These are phyloP conservation scores for Sporobolomyces roseus DNA, from an alignment of 768 basidiomycete genomes.

Conservation along the genomic window DNA sequence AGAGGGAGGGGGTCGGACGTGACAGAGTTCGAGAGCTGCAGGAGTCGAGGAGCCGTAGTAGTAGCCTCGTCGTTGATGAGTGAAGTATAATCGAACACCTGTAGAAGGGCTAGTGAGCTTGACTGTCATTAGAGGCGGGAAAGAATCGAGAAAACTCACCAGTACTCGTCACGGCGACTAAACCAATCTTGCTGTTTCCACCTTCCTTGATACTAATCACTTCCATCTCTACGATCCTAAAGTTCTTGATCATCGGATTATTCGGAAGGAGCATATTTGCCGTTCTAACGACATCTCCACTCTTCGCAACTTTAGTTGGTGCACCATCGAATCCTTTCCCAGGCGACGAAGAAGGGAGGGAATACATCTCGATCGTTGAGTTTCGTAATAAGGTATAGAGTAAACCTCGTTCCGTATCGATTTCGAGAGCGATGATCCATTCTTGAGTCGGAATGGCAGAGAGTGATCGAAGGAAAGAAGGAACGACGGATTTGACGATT, in stretches of 20 bases:
- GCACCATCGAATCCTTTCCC: conserved; percentile 32
- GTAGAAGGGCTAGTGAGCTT: neutral
- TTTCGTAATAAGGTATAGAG: conserved; percentile 47
- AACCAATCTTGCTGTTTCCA: conserved; percentile 58
- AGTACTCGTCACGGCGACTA: conserved; percentile 75
- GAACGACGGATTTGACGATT: conserved; percentile 59
- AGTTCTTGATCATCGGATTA: conserved; percentile 56
- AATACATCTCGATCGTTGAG: conserved; percentile 46
- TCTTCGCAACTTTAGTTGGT: conserved; percentile 33
- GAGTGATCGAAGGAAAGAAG: conserved; percentile 35
- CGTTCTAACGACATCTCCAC: conserved; percentile 42
- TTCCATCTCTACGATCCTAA: conserved; percentile 68
- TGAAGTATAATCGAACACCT: conserved; percentile 79
- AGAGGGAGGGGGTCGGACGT: conserved; percentile 72
- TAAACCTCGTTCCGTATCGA: conserved; percentile 46
- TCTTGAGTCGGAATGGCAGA: conserved; percentile 36
- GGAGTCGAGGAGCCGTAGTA: conserved; percentile 39
- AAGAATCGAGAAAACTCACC: conserved; percentile 42
- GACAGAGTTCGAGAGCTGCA: conserved; percentile 62
- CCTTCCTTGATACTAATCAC: conserved; percentile 65
- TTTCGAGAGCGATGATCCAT: conserved; percentile 45
- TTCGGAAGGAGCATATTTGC: conserved; percentile 68
- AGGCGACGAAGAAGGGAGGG: conserved; percentile 20
- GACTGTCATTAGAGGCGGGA: neutral
- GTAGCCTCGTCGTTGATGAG: conserved; percentile 45